Evolutionary conservation across 1,284 basidiomycete species (phyloP).

Genomic region (Blastosporella zonata): DNA sequence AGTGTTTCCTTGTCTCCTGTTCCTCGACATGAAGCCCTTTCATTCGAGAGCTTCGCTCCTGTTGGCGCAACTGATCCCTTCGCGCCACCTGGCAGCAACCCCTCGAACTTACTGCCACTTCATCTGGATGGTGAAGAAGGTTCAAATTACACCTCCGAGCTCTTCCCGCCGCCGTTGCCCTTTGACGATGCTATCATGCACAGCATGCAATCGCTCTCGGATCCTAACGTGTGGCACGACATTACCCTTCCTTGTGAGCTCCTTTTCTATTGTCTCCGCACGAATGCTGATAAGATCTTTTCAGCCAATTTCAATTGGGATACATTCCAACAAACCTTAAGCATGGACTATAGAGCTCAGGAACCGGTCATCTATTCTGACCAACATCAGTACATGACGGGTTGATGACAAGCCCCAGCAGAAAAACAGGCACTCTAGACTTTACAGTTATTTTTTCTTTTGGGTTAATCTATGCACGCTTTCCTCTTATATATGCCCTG

Average conservation of each 20-base stretch:
- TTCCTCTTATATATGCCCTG: not conserved
- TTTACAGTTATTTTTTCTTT: not conserved
- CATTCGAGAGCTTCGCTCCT: conserved; percentile 48
- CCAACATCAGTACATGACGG: conserved; percentile 18
- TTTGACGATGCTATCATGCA: conserved; percentile 60
- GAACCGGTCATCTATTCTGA: conserved; percentile 17
- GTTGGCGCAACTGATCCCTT: conserved; percentile 36
- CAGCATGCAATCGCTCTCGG: conserved; percentile 54
- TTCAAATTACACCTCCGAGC: conserved; percentile 31
- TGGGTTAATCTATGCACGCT: not conserved
- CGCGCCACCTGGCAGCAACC: conserved; percentile 23
- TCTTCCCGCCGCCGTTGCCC: conserved; percentile 51
- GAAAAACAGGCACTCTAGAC: not conserved
- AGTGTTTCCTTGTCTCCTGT: conserved; percentile 40
- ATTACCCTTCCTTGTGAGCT: conserved; percentile 49
- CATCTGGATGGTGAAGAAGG: conserved; percentile 20
- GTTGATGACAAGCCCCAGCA: conserved; percentile 10
- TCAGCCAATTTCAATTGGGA: conserved; percentile 42
- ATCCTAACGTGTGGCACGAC: conserved; percentile 50
- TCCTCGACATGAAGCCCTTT: conserved; percentile 40
- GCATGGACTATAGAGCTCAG: conserved; percentile 23
- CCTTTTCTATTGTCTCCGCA: not conserved
- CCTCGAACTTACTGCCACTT: conserved; percentile 16
- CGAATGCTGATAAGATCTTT: not conserved
- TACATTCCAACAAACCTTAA: conserved; percentile 33